These are phyloP conservation scores for Tremella mesenterica DNA, from an alignment of 768 basidiomycete genomes.

Conservation along the genomic window DNA sequence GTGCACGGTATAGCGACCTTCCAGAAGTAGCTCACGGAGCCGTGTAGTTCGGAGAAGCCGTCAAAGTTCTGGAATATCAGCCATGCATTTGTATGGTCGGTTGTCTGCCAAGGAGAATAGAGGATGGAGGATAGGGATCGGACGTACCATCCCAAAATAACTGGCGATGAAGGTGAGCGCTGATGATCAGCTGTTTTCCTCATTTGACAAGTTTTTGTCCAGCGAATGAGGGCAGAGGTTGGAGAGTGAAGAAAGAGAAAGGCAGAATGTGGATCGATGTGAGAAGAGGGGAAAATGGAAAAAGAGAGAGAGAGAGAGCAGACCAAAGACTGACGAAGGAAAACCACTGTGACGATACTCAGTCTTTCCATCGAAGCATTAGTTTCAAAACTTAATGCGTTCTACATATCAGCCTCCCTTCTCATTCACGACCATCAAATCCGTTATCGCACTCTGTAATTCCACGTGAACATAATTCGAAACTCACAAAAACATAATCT, in stretches of 20 bases:
- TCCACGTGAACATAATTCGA: too few relatives aligned
- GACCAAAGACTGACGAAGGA: constrained; percentile 36
- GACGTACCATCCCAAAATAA: constrained; percentile 37
- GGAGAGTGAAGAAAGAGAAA: too few relatives aligned
- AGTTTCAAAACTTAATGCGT: constrained; percentile 38
- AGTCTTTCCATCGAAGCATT: constrained; percentile 44
- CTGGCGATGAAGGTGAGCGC: constrained; percentile 22
- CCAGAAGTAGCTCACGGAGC: constrained; percentile 38
- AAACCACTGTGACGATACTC: constrained; percentile 44
- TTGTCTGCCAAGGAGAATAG: not conserved
- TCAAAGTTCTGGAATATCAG: constrained; percentile 24
- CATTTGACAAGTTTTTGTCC: not conserved
- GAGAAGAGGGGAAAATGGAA: not conserved
- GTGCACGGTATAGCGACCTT: constrained; percentile 38
- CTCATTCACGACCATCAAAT: not conserved
- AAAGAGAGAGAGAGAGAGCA: not conserved
- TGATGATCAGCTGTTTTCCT: not conserved
- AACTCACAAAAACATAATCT: constrained; percentile 43
- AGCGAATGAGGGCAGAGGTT: too few relatives aligned
- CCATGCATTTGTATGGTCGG: not conserved
- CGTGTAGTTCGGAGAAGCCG: constrained; percentile 21
- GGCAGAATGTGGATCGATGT: too few relatives aligned
- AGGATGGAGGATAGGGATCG: not conserved
- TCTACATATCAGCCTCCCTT: constrained; percentile 15
- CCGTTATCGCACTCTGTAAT: too few relatives aligned